phyloP scores from a whole-genome alignment of 805 yeast genomes.

The Saturnispora mendoncae region DNA sequence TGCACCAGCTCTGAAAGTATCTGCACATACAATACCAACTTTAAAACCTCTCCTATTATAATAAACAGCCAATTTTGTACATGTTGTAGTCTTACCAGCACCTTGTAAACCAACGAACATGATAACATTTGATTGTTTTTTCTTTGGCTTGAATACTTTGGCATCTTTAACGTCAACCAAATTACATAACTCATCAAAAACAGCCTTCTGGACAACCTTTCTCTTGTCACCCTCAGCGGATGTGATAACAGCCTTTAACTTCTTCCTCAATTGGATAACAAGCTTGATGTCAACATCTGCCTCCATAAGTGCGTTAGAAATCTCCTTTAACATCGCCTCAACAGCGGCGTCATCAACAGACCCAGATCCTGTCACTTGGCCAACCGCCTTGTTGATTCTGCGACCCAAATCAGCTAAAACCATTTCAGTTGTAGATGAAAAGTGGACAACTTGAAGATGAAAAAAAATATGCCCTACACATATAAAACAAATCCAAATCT shows the following conservation, averaged over 20 bases:
- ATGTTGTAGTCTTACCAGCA: constrained; percentile 96
- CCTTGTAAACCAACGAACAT: constrained; percentile 99
- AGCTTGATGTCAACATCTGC: constrained; percentile 88
- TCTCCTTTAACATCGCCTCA: constrained; percentile 71
- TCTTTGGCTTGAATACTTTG: constrained; percentile 65
- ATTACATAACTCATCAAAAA: constrained; percentile 83
- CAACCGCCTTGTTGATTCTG: constrained; percentile 66
- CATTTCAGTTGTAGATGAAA: constrained; percentile 33
- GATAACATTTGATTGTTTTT: constrained; percentile 67
- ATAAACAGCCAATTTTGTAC: constrained; percentile 92
- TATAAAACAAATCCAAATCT: no score
- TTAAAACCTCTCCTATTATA: constrained; percentile 90
- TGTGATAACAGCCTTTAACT: constrained; percentile 52
- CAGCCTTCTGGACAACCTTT: constrained; percentile 78
- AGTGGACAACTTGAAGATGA: not conserved
- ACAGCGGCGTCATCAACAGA: constrained; percentile 52
- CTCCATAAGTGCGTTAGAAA: constrained; percentile 83
- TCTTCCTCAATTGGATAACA: constrained; percentile 68
- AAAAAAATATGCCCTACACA: no score
- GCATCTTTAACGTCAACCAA: constrained; percentile 62
- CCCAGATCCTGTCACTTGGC: constrained; percentile 48
- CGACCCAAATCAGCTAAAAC: constrained; percentile 75
- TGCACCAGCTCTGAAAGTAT: constrained; percentile 99
- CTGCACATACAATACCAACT: constrained; percentile 97
- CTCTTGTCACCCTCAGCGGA: constrained; percentile 63